A percentile compares a stretch with the other conserved stretches of the same genome.
Evolutionary conservation across 768 basidiomycete genomes (phyloP).

Genomic region (Tremella yokohamensis): DNA sequence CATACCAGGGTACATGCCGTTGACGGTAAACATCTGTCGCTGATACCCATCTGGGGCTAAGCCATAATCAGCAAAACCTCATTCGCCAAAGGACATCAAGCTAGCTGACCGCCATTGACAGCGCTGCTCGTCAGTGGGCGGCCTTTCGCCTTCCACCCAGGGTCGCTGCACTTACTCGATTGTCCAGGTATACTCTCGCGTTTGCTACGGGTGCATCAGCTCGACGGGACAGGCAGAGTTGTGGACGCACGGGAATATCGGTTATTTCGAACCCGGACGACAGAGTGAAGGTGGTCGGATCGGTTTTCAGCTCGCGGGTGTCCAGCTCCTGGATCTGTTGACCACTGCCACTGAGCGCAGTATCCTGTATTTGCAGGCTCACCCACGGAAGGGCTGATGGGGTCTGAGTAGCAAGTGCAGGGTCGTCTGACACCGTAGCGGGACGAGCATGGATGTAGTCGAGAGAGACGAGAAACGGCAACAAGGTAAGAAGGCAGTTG

Average conservation of each 20-base stretch:
- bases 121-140: not conserved
- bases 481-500: too few species aligned
- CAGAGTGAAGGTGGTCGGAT: constrained; percentile 14
- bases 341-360: too few species aligned
- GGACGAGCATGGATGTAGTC: too few species aligned
- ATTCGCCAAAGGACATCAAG: not conserved
- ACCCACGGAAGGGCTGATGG: too few species aligned
- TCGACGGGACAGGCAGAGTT: not conserved
- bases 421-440: too few species aligned
- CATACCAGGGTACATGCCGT: constrained; percentile 25
- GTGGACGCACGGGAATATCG: constrained; percentile 10
- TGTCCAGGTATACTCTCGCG: constrained; percentile 3
- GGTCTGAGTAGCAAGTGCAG: too few species aligned
- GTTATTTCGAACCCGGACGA: constrained; percentile 22
- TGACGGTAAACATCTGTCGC: constrained; percentile 26
- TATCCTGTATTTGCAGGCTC: too few species aligned
- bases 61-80: not conserved
- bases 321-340: not conserved
- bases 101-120: constrained; percentile 1
- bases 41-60: constrained; percentile 29
- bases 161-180: constrained; percentile 17
- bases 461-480: too few species aligned
- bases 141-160: too few species aligned
- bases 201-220: constrained; percentile 4
- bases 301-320: not conserved